Evolutionary conservation across 345 rosid species (phyloP).

Genomic region (Noccaea bulbosa): DNA sequence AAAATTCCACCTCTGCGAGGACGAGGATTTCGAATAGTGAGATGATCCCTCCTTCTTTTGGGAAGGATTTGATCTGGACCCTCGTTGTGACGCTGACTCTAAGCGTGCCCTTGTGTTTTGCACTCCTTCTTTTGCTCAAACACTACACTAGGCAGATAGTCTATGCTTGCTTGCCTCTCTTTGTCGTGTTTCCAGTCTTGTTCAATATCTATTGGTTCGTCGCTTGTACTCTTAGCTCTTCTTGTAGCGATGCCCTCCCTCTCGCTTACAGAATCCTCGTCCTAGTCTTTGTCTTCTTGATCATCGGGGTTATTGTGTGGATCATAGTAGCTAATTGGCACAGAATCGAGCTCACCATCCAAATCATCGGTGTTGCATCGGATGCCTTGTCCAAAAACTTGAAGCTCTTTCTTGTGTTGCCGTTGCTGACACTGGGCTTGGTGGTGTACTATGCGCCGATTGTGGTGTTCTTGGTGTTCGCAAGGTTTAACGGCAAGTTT

Average conservation of each 20-base stretch:
- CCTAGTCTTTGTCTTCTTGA: slow-evolving; percentile 65
- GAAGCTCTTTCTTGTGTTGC: slow-evolving; percentile 67
- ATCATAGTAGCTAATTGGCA: slow-evolving; percentile 82
- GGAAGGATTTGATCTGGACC: slow-evolving; percentile 62
- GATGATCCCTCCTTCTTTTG: slow-evolving; percentile 41
- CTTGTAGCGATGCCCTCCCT: slow-evolving; percentile 72
- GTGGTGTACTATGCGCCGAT: slow-evolving; percentile 69
- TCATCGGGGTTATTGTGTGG: slow-evolving; percentile 78
- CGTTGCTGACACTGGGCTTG: slow-evolving; percentile 63
- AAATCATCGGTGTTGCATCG: slow-evolving; percentile 75
- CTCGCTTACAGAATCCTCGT: slow-evolving; percentile 70
- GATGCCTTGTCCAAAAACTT: slow-evolving; percentile 78
- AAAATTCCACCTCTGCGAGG: slow-evolving; percentile 36
- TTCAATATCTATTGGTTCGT: slow-evolving; percentile 90
- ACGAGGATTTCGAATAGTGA: background rate
- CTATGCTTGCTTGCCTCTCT: slow-evolving; percentile 76
- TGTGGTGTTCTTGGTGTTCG: slow-evolving; percentile 79
- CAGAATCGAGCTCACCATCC: slow-evolving; percentile 74
- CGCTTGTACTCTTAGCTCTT: slow-evolving; percentile 73
- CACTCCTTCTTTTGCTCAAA: slow-evolving; percentile 70
- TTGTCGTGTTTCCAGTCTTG: slow-evolving; percentile 66
- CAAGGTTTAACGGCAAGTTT: slow-evolving; percentile 75
- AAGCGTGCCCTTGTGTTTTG: slow-evolving; percentile 73
- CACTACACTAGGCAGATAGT: slow-evolving; percentile 86
- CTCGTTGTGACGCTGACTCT: slow-evolving; percentile 66